Conservation (phyloP, 1,139 yeast species). For the Geotrichum citri-aurantii region DNA sequence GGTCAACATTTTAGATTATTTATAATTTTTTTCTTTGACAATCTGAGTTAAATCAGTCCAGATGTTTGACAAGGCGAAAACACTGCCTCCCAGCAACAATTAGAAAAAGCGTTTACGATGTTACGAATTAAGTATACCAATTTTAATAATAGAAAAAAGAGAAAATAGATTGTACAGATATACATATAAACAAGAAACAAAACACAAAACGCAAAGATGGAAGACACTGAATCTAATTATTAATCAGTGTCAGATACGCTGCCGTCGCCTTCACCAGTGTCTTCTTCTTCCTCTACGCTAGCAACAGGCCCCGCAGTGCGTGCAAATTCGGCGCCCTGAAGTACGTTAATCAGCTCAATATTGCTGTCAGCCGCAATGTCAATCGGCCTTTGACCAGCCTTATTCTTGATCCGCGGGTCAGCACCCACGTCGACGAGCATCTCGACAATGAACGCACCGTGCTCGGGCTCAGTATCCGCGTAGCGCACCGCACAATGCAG, state of each 20-base stretch:
- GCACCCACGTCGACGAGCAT: constrained; percentile 89
- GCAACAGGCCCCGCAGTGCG: constrained; percentile 33
- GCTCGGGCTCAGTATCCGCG: constrained; percentile 73
- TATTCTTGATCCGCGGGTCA: constrained; percentile 60
- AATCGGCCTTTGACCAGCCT: constrained; percentile 63
- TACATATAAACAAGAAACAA: background rate
- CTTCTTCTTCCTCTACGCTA: constrained; percentile 17
- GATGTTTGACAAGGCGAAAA: background rate
- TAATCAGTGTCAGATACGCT: constrained; percentile 19
- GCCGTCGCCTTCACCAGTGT: constrained; percentile 24
- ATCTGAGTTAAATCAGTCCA: background rate
- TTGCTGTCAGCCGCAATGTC: constrained; percentile 55
- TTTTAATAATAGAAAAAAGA: background rate
- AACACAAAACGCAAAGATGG: background rate
- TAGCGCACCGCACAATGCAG: constrained; percentile 80
- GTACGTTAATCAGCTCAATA: constrained; percentile 50
- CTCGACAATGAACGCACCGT: constrained; percentile 71
- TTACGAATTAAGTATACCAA: background rate
- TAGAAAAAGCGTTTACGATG: constrained; percentile 9
- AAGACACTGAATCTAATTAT: background rate
- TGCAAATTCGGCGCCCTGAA: constrained; percentile 83
- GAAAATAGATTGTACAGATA: background rate
- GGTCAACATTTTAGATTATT: background rate
- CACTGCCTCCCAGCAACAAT: background rate
- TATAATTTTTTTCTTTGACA: background rate